Evolutionary conservation across 345 rosid species (phyloP), one percentile per base, ranked within the genome.

Genomic region (Leavenworthia alabamica): DNA sequence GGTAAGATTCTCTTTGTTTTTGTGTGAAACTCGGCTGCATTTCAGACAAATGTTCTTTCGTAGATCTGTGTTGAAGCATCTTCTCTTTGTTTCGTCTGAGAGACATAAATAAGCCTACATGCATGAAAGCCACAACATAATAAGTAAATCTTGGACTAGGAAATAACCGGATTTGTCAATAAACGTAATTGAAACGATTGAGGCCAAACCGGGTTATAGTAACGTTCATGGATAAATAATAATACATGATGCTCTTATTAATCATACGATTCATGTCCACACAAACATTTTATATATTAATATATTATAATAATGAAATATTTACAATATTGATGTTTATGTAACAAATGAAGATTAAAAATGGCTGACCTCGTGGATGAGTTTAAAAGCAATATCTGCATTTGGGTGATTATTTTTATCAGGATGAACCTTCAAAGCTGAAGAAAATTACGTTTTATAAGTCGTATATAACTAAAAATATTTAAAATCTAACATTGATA

Each of bases 371-470:
- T 93, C 86, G 27, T 84, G 80, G 40, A 90, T 73, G 50, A 93
- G 95, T 80, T 86, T 93, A 83, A 93, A 93, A 2, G 99, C 99
- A 62, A 77, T 15, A 54, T 83, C 99, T 32, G 99, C 89, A 47
- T 82, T 80, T 4, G 89, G 96, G 48, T 89, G 96, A 36, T 67
- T 75, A 68, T 93, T 93, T 83, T 93, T 93, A 64, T 93, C 99
- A 0, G 99, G 99, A 62, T 93, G 99, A 77, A 87, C 76, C 70
- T 82, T 95, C 82, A 93, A 66, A 71, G 96, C 99, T 89, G 82
- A 62, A 14, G 14, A 56, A 36, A 32, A 6, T 15, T 12, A 44
- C 12, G 27, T 16, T 11, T 26, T 43, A 16, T 28, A 13, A 51
- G 8, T n/a, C 53, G 14, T 2, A n/a, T n/a, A n/a, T n/a, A 14